phyloP scores from a whole-genome alignment of 495 filamentous ascomycete genomes.

The Parathielavia hyrcaniae region DNA sequence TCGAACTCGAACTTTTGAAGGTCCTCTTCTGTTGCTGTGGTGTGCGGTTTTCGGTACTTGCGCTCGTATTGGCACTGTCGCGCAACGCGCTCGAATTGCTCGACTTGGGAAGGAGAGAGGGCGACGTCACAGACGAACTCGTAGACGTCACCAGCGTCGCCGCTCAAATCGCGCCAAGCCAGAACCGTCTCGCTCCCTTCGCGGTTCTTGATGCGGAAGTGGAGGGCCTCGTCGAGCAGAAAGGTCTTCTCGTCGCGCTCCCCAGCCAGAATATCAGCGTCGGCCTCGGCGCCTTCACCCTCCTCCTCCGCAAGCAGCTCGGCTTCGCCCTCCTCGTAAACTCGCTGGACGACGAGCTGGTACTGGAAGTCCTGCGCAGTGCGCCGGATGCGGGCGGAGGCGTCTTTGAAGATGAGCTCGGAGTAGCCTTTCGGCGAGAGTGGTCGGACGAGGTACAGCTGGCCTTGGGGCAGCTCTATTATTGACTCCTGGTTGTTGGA shows the following conservation, averaged over 20 bases:
- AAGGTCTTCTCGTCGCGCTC: conserved; percentile 97
- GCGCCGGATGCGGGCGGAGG: conserved; percentile 79
- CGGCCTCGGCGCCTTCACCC: conserved; percentile 65
- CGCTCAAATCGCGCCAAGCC: conserved; percentile 91
- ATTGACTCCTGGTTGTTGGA: conserved; percentile 83
- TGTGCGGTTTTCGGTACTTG: conserved; percentile 72
- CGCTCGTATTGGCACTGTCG: conserved; percentile 95
- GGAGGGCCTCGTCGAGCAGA: conserved; percentile 81
- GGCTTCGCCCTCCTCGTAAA: conserved; percentile 95
- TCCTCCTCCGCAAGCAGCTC: conserved; percentile 80
- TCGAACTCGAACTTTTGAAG: conserved; percentile 74
- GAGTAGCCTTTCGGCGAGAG: conserved; percentile 94
- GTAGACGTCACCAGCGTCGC: conserved; percentile 87
- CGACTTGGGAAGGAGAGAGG: conserved; percentile 61
- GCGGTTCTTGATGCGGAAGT: conserved; percentile 76
- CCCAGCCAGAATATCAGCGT: conserved; percentile 55
- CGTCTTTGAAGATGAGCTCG: conserved; percentile 98
- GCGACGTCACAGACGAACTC: conserved; percentile 89
- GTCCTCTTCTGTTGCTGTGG: conserved; percentile 75
- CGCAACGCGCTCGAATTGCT: conserved; percentile 76
- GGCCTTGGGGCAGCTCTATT: conserved; percentile 88
- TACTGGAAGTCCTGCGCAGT: conserved; percentile 95
- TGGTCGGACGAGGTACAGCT: conserved; percentile 94
- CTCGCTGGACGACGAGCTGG: conserved; percentile 90
- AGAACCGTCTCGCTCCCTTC: conserved; percentile 74